Base-by-base conservation (phyloP, 768 basidiomycete genomes). In the Leccinum truebloodii region DNA sequence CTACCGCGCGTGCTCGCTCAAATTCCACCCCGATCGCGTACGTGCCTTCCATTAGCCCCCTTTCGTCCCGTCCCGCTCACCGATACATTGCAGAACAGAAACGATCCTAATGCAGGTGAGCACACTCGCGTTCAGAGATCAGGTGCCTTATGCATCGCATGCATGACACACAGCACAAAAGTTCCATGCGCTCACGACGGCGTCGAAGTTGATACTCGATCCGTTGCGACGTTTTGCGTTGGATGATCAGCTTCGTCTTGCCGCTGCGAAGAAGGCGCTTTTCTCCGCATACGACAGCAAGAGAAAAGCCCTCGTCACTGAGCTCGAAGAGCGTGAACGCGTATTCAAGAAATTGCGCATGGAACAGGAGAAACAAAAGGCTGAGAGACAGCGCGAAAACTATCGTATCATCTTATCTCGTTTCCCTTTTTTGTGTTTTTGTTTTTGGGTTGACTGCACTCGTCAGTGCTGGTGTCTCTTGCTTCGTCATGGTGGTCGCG, bases 1-100 rank as follows among this genome's bases (percentile, higher is more conserved):
- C 0, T 94, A 93, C 65, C 82, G 92, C 44, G 81, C 90, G 60
- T 80, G 84, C 30, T 93, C 92, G 2, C 80, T 92, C 66, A 93
- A 92, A 77, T 90, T 93, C 37, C 92, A 94, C 75, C 92, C 92
- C 30, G 92, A 94, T 70, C 84, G 90, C 69, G 92, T 92, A 65
- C 63, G 84, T 80, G 61, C 62, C 10, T 44, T 51, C 22, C 50
- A 32, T 65, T 63, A 55, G 63, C 51, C 64, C 61, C 52, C n/a
- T 30, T 20, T 55, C n/a, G 37, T 66, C 69, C n/a, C 63, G 41
- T 54, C 41, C 55, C 54, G 60, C 52, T 63, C 64, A 37, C 14
- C 48, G 5, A 4, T 6, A 12, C 13, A 22, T 62, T 65, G 5
- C 72, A 92, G 89, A 92, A 92, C 63, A 86, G 85, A 32, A 85